Evolutionary conservation across 1,284 basidiomycete species (phyloP).

Genomic region (Heliocybe sulcata): DNA sequence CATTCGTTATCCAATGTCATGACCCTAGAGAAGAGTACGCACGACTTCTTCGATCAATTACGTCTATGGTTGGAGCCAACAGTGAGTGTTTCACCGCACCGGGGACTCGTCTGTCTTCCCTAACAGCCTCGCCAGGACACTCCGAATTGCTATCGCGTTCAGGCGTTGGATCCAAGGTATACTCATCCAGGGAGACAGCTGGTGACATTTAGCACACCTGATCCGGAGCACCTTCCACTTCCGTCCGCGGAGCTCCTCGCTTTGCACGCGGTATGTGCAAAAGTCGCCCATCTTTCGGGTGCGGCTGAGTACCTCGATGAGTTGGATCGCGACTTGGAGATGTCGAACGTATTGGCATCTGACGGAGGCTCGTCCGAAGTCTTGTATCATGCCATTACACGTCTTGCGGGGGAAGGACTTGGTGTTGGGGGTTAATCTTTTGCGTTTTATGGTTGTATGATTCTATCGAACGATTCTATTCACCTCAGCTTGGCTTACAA

Average conservation of each 20-base stretch:
- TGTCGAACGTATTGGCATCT: slow-evolving; percentile 12
- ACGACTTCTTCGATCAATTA: slow-evolving; percentile 3
- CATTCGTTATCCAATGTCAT: slow-evolving; percentile 4
- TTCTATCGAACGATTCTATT: no score
- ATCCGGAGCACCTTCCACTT: not conserved
- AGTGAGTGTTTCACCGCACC: not conserved
- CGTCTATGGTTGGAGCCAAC: slow-evolving; percentile 4
- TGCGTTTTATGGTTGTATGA: no score
- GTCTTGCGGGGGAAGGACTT: not conserved
- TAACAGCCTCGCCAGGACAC: not conserved
- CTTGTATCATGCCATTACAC: slow-evolving; percentile 1
- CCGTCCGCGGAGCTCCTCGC: slow-evolving; percentile 10
- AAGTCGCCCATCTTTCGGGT: slow-evolving; percentile 18
- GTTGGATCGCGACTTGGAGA: slow-evolving; percentile 13
- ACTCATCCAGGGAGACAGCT: not conserved
- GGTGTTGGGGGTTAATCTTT: not conserved
- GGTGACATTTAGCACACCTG: slow-evolving; percentile 1
- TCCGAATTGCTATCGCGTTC: not conserved
- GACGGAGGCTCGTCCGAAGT: slow-evolving; percentile 12
- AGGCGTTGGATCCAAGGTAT: not conserved
- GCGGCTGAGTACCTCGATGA: slow-evolving; percentile 15
- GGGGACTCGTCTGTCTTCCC: not conserved
- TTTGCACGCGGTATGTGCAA: slow-evolving; percentile 18
- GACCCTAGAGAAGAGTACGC: not conserved
- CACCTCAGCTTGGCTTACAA: no score